phyloP scores from a whole-genome alignment of 2,329 filamentous ascomycete genomes.

The Aspergillus felis region DNA sequence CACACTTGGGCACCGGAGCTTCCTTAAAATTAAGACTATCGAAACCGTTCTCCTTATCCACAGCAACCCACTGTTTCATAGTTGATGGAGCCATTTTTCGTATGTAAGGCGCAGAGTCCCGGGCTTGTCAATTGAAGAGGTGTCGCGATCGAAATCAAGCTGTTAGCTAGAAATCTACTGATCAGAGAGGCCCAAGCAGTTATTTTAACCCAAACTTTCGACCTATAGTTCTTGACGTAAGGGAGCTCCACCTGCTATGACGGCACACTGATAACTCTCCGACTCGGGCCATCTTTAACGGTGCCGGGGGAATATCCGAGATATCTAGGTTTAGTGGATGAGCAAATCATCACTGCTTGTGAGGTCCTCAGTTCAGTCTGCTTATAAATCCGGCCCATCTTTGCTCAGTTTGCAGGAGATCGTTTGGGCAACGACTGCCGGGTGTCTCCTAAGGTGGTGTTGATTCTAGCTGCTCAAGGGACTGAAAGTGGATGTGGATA shows the following conservation, averaged over 20 bases:
- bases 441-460: neutral
- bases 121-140: neutral
- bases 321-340: neutral
- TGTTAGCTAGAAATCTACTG: neutral
- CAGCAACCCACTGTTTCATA: conserved; percentile 54
- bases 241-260: neutral
- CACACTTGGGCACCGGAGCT: conserved; percentile 55
- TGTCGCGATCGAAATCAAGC: neutral
- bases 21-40: conserved; percentile 56
- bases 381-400: neutral
- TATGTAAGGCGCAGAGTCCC: neutral
- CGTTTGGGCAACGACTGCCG: neutral
- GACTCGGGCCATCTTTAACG: neutral
- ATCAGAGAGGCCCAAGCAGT: neutral
- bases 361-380: neutral
- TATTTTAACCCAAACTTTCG: neutral
- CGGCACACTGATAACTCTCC: neutral
- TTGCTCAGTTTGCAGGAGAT: neutral
- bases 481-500: neutral
- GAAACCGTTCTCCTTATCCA: conserved; percentile 52
- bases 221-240: neutral
- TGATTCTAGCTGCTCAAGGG: neutral
- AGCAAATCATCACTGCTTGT: neutral
- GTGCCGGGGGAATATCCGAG: neutral
- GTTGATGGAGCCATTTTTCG: conserved; percentile 38